These are phyloP conservation scores for Macadamia integrifolia DNA, from an alignment of 164 flowering plant genomes.

Conservation along the genomic window DNA sequence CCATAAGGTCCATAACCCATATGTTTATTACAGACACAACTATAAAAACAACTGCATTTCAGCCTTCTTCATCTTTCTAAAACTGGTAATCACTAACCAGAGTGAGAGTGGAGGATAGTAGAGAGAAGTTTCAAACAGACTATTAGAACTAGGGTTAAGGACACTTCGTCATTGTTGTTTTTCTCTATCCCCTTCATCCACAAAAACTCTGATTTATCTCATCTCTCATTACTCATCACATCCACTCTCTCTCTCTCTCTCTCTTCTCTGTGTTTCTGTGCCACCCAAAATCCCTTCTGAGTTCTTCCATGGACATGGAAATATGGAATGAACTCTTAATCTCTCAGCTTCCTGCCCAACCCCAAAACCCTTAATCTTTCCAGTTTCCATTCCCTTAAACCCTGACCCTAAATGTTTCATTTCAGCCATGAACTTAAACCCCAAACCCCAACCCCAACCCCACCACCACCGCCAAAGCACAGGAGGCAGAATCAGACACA, in stretches of 20 bases:
- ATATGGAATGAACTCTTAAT: background rate
- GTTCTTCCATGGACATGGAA: conserved; percentile 3
- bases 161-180: conserved; percentile 8
- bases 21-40: too few relatives aligned
- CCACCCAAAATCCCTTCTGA: conserved; percentile 8
- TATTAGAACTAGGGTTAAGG: conserved; percentile 8
- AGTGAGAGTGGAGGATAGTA: too few relatives aligned
- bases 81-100: too few relatives aligned
- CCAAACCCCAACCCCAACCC: conserved; percentile 5
- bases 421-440: conserved; percentile 20
- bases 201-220: conserved; percentile 7
- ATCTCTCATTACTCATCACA: background rate
- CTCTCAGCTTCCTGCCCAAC: background rate
- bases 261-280: conserved; percentile 9
- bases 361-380: background rate
- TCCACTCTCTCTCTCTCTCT: background rate
- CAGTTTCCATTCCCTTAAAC: background rate
- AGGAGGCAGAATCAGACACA: conserved; percentile 14
- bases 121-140: too few relatives aligned
- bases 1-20: too few relatives aligned
- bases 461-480: conserved; percentile 7
- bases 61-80: too few relatives aligned
- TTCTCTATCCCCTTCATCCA: conserved; percentile 7
- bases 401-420: conserved; percentile 9
- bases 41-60: too few relatives aligned